A percentile compares a stretch with the other conserved stretches of the same genome.
phyloP scores from a whole-genome alignment of 306 rosid species.

The Lathyrus sativus region DNA sequence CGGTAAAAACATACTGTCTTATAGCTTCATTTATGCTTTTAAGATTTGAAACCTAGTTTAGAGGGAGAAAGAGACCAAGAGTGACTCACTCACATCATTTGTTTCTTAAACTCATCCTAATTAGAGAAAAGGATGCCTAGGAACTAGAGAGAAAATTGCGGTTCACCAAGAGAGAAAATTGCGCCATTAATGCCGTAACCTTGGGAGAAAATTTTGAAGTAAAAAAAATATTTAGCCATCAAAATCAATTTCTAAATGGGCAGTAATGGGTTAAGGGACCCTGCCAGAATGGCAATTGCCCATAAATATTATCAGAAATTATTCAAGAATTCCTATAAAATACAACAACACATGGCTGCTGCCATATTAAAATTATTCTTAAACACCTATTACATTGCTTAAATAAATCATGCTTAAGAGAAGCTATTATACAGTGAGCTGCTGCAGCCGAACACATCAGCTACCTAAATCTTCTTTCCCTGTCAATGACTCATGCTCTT shows the following conservation, averaged over 20 bases:
- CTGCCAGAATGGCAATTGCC: conserved; percentile 36
- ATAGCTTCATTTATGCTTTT: conserved; percentile 49
- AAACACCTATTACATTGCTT: conserved; percentile 50
- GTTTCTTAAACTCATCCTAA: no score
- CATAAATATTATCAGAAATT: conserved; percentile 47
- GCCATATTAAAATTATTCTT: conserved; percentile 47
- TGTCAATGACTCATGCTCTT: conserved; percentile 44
- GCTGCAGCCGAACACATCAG: conserved; percentile 46
- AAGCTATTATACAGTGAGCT: conserved; percentile 56
- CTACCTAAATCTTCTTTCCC: conserved; percentile 59
- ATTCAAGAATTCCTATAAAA: conserved; percentile 65
- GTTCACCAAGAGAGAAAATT: no score
- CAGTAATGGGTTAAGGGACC: not conserved
- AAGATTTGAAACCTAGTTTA: no score
- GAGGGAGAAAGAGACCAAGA: no score
- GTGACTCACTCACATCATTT: no score
- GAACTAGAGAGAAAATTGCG: no score
- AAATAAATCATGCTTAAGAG: conserved; percentile 40
- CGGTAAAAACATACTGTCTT: conserved; percentile 48
- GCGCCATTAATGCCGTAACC: no score
- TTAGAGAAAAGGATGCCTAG: no score
- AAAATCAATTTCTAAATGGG: not conserved
- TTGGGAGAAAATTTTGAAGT: no score
- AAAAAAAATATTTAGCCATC: not conserved
- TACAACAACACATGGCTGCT: conserved; percentile 66